A percentile compares a stretch with the other conserved stretches of the same genome.
phyloP scores from a whole-genome alignment of 192 early-diverging fungal genomes.

The Kickxella alabastrina region DNA sequence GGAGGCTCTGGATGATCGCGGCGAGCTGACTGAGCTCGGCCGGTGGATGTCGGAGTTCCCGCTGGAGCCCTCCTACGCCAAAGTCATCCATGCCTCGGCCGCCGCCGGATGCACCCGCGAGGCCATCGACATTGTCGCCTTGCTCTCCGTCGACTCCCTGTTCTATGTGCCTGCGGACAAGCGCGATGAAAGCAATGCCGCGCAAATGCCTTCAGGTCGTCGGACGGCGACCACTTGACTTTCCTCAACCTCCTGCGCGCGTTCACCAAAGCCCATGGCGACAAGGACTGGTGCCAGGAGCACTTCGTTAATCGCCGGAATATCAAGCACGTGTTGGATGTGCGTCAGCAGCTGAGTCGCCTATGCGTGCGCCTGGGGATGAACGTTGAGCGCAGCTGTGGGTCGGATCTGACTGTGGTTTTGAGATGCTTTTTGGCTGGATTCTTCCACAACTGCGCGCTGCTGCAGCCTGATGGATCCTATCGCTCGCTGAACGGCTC shows the following conservation, averaged over 20 bases:
- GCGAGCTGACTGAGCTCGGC: slow-evolving; percentile 72
- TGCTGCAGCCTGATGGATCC: slow-evolving; percentile 81
- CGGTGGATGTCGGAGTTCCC: slow-evolving; percentile 88
- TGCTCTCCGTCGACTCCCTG: slow-evolving; percentile 88
- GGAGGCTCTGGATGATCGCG: slow-evolving; percentile 78
- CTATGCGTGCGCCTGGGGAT: slow-evolving; percentile 74
- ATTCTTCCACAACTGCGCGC: slow-evolving; percentile 85
- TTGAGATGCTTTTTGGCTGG: slow-evolving; percentile 85
- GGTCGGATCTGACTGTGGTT: slow-evolving; percentile 68
- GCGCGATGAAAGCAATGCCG: slow-evolving; percentile 77
- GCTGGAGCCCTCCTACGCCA: slow-evolving; percentile 83
- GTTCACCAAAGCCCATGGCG: slow-evolving; percentile 73
- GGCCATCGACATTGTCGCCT: slow-evolving; percentile 81
- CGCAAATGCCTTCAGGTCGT: slow-evolving; percentile 74
- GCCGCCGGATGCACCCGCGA: slow-evolving; percentile 75
- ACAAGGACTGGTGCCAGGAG: slow-evolving; percentile 83
- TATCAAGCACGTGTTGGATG: slow-evolving; percentile 83
- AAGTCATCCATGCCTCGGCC: slow-evolving; percentile 83
- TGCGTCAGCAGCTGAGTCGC: slow-evolving; percentile 77
- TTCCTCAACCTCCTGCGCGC: slow-evolving; percentile 78
- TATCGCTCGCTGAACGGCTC: slow-evolving; percentile 63
- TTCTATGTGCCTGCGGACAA: slow-evolving; percentile 87
- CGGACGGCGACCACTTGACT: slow-evolving; percentile 93
- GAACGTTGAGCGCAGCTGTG: slow-evolving; percentile 59
- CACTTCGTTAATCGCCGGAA: slow-evolving; percentile 88